These are phyloP conservation scores for Eimeria tenella DNA, from an alignment of 169 alveolate species.

Conservation along the genomic window DNA sequence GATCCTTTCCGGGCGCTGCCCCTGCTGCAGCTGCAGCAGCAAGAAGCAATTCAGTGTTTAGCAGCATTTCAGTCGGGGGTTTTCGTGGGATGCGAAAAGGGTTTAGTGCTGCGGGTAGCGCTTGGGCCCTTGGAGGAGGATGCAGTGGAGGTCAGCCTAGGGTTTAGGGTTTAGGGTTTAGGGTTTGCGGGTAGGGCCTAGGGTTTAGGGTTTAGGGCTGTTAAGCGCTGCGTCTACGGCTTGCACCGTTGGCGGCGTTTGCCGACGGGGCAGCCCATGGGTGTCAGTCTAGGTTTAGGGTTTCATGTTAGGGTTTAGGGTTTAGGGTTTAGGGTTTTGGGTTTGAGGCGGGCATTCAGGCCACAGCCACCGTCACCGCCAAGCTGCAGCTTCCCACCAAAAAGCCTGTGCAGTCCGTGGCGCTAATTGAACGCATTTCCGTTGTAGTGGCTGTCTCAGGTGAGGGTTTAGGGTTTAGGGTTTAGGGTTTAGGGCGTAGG, in stretches of 20 bases:
- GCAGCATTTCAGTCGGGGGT: neutral
- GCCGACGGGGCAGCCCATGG: too few species aligned
- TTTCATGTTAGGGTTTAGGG: too few species aligned
- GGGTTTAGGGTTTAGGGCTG: neutral
- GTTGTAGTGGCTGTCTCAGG: neutral
- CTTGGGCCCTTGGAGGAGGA: neutral
- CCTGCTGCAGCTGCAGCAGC: neutral
- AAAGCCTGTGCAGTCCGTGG: neutral
- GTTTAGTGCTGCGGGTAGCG: neutral
- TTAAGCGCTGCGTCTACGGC: neutral
- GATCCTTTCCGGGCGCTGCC: neutral
- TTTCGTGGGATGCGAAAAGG: neutral
- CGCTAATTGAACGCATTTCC: neutral
- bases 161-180: neutral
- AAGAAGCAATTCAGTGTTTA: neutral
- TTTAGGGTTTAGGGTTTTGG: neutral
- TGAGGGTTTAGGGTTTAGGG: slow-evolving; percentile 5
- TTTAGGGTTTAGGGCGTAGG: neutral
- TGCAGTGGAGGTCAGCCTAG: neutral
- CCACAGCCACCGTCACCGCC: neutral
- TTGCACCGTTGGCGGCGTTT: too few species aligned
- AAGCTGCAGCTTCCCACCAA: neutral
- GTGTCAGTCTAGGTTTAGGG: too few species aligned
- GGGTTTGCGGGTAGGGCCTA: neutral
- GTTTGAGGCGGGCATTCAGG: neutral